Evolutionary conservation across 345 rosid species (phyloP).

Genomic region (Firmiana major): DNA sequence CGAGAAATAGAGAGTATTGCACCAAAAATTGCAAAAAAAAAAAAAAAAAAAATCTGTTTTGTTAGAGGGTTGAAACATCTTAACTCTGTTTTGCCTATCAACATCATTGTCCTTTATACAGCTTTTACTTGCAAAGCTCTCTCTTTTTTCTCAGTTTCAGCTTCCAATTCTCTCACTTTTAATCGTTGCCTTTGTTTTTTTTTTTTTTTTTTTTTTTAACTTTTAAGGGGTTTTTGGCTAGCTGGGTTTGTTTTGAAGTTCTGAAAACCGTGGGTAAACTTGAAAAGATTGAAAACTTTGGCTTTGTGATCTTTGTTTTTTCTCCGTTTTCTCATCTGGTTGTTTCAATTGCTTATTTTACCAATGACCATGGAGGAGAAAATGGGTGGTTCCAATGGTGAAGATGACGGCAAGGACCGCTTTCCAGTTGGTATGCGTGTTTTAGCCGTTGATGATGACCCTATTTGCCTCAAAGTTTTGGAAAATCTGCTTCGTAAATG

Average conservation of each 20-base stretch:
- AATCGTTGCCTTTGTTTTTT: neutral
- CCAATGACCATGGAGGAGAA: slow-evolving; percentile 38
- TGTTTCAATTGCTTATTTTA: slow-evolving; percentile 11
- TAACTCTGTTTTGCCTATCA: slow-evolving; percentile 29
- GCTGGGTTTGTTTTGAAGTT: slow-evolving; percentile 23
- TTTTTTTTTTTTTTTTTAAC: neutral
- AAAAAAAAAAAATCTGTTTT: slow-evolving; percentile 18
- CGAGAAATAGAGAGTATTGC: slow-evolving; percentile 2
- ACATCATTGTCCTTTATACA: slow-evolving; percentile 36
- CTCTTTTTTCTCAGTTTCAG: neutral
- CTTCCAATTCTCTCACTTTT: slow-evolving; percentile 14
- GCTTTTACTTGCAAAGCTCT: slow-evolving; percentile 13
- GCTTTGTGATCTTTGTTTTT: slow-evolving; percentile 18
- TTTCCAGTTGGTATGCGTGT: slow-evolving; percentile 64
- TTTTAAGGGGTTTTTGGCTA: slow-evolving; percentile 15
- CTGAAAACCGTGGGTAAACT: neutral
- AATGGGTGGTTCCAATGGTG: slow-evolving; percentile 18
- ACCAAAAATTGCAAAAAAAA: neutral
- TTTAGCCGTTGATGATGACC: slow-evolving; percentile 71
- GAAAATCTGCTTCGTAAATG: slow-evolving; percentile 54
- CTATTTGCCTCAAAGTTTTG: slow-evolving; percentile 52
- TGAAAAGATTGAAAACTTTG: neutral
- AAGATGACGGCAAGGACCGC: slow-evolving; percentile 27
- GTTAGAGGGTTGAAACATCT: slow-evolving; percentile 16
- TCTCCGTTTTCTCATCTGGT: slow-evolving; percentile 20